Evolutionary conservation across 306 rosid genomes (phyloP).

Genomic region (Castanea mollissima): DNA sequence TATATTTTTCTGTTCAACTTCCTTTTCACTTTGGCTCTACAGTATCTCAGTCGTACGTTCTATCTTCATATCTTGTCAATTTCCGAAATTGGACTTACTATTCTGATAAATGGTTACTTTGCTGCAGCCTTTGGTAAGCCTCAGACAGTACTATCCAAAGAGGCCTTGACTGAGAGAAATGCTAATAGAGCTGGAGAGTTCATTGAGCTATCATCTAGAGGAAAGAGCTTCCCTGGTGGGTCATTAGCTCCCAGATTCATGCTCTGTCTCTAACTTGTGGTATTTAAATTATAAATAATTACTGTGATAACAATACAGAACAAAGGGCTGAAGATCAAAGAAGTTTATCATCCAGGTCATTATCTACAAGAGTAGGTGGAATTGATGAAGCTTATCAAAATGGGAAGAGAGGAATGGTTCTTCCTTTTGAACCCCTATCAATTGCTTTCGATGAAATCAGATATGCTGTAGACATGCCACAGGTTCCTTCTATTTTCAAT

Average conservation of each 20-base stretch:
- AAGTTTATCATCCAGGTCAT: constrained; percentile 8
- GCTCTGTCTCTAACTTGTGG: not conserved
- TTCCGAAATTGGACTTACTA: not conserved
- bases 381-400: constrained; percentile 7
- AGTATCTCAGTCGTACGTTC: constrained; percentile 68
- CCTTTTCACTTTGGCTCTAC: constrained; percentile 60
- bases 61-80: not conserved
- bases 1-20: constrained; percentile 67
- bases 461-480: constrained; percentile 85
- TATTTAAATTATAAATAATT: constrained; percentile 8
- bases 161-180: constrained; percentile 59
- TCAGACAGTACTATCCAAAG: constrained; percentile 66
- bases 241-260: constrained; percentile 1
- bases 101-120: constrained; percentile 25
- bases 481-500: constrained; percentile 21
- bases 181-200: constrained; percentile 37
- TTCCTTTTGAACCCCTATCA: constrained; percentile 79
- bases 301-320: constrained; percentile 36
- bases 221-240: constrained; percentile 45
- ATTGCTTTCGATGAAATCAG: constrained; percentile 73
- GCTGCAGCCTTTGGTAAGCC: constrained; percentile 64
- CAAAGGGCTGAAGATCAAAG: constrained; percentile 30
- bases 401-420: constrained; percentile 63
- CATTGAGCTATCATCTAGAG: constrained; percentile 39
- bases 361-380: constrained; percentile 8